Evolutionary conservation across 2,329 filamentous ascomycete species (phyloP).

Genomic region (Triangularia setosa): DNA sequence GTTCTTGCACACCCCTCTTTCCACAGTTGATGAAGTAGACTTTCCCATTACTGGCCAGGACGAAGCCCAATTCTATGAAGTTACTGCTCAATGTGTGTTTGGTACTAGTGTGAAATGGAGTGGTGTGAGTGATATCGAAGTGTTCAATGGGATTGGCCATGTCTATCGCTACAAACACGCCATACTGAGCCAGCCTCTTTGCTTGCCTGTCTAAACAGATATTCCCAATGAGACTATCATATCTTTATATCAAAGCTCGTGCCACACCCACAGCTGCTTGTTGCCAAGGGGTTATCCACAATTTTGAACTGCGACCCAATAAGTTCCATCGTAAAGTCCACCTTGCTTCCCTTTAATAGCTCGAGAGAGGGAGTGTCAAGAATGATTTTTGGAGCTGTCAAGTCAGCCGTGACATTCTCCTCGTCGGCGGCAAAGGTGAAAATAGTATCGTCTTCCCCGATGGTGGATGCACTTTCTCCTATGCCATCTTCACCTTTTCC

Average conservation of each 20-base stretch:
- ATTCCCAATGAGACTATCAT: constrained; percentile 29
- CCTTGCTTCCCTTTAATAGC: constrained; percentile 84
- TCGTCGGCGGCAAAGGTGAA: constrained; percentile 65
- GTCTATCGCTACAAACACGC: background rate
- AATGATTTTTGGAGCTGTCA: constrained; percentile 67
- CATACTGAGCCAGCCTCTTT: background rate
- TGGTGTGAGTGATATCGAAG: background rate
- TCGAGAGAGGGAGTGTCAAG: constrained; percentile 86
- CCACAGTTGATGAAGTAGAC: constrained; percentile 21
- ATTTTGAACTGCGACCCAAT: constrained; percentile 91
- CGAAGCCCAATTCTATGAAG: constrained; percentile 23
- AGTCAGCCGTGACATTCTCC: constrained; percentile 30
- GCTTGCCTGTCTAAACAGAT: background rate
- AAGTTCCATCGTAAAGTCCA: constrained; percentile 94
- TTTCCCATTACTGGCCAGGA: constrained; percentile 17
- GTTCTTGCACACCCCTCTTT: constrained; percentile 22
- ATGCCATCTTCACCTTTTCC: background rate
- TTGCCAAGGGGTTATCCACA: constrained; percentile 84
- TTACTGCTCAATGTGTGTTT: constrained; percentile 19
- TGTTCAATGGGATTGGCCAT: background rate
- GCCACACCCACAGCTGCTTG: constrained; percentile 93
- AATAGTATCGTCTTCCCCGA: constrained; percentile 77
- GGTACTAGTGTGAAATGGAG: constrained; percentile 15
- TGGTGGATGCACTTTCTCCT: constrained; percentile 26
- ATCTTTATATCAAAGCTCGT: constrained; percentile 94